Conservation (phyloP, 139 green algal genomes). For the Closterium sp. region DNA sequence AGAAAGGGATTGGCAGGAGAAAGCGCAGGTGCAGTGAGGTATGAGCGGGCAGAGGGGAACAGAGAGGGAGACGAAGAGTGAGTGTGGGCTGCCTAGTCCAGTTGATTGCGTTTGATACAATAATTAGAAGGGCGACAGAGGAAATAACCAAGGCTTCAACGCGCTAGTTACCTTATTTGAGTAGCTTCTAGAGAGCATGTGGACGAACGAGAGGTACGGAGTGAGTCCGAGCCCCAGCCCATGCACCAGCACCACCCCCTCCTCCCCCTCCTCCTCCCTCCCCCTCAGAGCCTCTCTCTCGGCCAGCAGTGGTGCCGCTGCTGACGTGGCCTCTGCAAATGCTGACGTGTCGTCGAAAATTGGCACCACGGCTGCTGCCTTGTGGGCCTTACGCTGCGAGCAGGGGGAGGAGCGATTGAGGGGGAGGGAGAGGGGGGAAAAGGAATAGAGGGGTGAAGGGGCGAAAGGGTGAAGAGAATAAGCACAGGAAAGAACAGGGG, state of each 20-base stretch:
- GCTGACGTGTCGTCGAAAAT: slow-evolving; percentile 3
- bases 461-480: too few relatives aligned
- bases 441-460: not conserved
- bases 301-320: not conserved
- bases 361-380: not conserved
- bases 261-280: not conserved
- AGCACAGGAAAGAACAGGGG: not conserved
- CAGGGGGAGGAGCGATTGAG: not conserved
- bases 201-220: slow-evolving; percentile 28
- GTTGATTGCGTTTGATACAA: too few relatives aligned
- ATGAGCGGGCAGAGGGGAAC: too few relatives aligned
- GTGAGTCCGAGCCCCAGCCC: slow-evolving; percentile 36
- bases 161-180: not conserved
- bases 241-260: slow-evolving; percentile 22
- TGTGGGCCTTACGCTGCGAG: not conserved
- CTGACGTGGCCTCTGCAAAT: not conserved
- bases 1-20: too few relatives aligned
- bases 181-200: slow-evolving; percentile 25
- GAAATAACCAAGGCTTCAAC: not conserved
- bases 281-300: not conserved
- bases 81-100: too few relatives aligned
- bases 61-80: too few relatives aligned
- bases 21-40: too few relatives aligned
- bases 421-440: not conserved
- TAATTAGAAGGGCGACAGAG: too few relatives aligned